Evolutionary conservation across 106 monocot genomes (phyloP).

Genomic region (Phalaenopsis equestris): DNA sequence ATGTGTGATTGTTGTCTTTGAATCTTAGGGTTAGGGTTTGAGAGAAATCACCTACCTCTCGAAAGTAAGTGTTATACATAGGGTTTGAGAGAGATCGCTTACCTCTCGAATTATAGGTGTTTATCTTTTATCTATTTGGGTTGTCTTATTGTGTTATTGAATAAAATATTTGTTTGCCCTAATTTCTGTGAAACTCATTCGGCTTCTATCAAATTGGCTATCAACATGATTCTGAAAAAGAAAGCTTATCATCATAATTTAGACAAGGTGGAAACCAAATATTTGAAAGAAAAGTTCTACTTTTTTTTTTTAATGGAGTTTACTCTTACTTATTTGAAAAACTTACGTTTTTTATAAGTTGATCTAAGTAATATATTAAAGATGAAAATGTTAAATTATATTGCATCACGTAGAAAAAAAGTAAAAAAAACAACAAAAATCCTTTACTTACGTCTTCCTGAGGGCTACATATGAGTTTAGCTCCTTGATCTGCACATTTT

Average conservation of each 20-base stretch:
- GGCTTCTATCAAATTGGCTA: no score
- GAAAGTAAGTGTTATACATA: no score
- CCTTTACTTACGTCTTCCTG: conserved; percentile 85
- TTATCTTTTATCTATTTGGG: no score
- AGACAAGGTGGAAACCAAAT: neutral
- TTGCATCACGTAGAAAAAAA: neutral
- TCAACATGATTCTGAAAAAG: neutral
- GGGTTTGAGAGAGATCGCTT: no score
- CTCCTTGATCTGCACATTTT: conserved; percentile 81
- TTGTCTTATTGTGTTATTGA: no score
- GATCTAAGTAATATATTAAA: neutral
- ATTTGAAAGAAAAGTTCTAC: neutral
- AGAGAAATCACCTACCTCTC: no score
- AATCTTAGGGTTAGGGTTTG: no score
- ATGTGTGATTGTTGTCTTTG: no score
- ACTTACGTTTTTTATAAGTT: neutral
- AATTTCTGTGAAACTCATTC: no score
- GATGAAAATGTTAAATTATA: neutral
- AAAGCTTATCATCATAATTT: neutral
- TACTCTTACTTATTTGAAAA: neutral
- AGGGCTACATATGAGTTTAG: conserved; percentile 90
- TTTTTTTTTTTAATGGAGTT: neutral
- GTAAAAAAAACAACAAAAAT: neutral
- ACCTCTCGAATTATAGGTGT: no score
- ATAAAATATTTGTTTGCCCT: no score